Base-by-base conservation (phyloP, 352 stramenopile species). In the Saprolegnia diclina region DNA sequence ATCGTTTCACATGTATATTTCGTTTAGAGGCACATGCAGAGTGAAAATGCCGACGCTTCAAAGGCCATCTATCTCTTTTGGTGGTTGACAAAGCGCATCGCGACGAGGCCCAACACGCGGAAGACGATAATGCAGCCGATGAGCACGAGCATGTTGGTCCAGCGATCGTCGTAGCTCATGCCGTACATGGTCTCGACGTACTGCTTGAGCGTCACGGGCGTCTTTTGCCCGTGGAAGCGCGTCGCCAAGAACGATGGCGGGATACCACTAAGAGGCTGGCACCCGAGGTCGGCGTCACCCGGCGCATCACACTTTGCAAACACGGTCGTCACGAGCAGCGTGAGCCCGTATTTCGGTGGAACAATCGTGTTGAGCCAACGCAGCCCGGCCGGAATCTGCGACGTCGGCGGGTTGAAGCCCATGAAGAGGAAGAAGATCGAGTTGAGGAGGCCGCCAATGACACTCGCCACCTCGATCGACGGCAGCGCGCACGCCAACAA, bases 341-440 rank as follows among this genome's bases (percentile, higher is more conserved):
- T 67, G 26, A 81, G 77, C 37, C 68, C 72, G 62, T 77, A 79
- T 42, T 74, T 73, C 29, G 69, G 73, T 5, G 73, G 73, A 18
- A 64, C 79, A 56, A 88, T 79, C 62, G 83, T 75, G 73, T 85
- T 84, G 24, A 88, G 74, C 79, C 78, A 88, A 59, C 81, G 77
- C 71, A 84, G 85, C 19, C 74, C 80, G 0, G 61, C 52, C 3
- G 80, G 81, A 56, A 89, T 86, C 14, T 71, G 65, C 16, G 74
- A 69, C 11, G 79, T 74, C n/a, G 82, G 80, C 21, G 82, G 82
- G 59, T 88, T 88, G 75, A 83, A 90, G 38, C 84, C 86, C 75
- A 84, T 84, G 73, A 91, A 90, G 11, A 91, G 73, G 69, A 91
- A 81, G 71, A 87, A 88, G 64, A 91, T 76, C 55, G 80, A 79